These are phyloP conservation scores for Hondaea fermentalgiana DNA, from an alignment of 108 stramenopile species.

Conservation along the genomic window DNA sequence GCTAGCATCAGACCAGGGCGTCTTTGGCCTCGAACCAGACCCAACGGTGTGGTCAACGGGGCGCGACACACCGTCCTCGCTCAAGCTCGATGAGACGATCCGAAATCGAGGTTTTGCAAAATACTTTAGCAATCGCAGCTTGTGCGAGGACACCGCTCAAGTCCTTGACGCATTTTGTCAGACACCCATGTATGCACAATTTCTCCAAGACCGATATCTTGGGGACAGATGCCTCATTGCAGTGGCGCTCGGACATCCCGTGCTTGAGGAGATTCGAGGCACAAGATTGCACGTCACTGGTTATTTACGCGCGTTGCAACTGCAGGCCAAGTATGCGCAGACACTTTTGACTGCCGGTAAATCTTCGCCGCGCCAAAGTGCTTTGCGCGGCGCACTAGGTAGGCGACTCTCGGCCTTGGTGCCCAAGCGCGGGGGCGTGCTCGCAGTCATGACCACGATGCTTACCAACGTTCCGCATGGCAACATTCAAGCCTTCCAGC, in stretches of 20 bases:
- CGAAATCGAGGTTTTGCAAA: background rate
- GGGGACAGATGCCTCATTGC: background rate
- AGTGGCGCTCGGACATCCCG: background rate
- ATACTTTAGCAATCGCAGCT: background rate
- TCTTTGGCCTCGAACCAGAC: background rate
- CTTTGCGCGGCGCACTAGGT: background rate
- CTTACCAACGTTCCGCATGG: background rate
- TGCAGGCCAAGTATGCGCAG: background rate
- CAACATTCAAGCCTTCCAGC: slow-evolving; percentile 12
- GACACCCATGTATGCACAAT: background rate
- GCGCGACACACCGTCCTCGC: background rate
- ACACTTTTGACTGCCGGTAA: background rate
- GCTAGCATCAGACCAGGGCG: background rate
- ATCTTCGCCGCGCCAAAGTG: background rate
- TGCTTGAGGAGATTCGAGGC: background rate
- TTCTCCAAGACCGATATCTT: background rate
- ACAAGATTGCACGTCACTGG: background rate
- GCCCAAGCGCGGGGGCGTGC: background rate
- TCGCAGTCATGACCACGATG: background rate
- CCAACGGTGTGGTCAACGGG: background rate
- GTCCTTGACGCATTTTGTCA: background rate
- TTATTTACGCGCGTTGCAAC: background rate
- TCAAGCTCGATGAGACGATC: background rate
- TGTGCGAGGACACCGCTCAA: background rate
- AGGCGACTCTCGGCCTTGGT: background rate